Conservation (phyloP, 2,329 filamentous ascomycete species). For the Fusarium sp. region DNA sequence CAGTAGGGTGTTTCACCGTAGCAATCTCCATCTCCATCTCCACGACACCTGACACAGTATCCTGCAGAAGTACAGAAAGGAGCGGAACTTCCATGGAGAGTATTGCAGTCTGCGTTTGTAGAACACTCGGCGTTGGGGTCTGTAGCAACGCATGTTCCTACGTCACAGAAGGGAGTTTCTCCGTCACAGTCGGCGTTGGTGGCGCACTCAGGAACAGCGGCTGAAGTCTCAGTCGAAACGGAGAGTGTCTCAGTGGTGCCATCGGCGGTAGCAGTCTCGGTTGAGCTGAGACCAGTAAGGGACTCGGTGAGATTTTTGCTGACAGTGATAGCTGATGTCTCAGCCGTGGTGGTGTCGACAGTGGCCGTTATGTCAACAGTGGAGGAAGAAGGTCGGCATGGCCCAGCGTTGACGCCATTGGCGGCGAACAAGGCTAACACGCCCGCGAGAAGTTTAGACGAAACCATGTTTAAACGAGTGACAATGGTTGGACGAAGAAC, state of each 20-base stretch:
- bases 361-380: neutral
- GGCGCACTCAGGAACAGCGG: neutral
- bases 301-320: neutral
- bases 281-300: neutral
- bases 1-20: too few relatives aligned
- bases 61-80: too few relatives aligned
- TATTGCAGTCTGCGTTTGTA: too few relatives aligned
- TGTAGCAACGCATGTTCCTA: too few relatives aligned
- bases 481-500: too few relatives aligned
- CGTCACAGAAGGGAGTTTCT: neutral
- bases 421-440: neutral
- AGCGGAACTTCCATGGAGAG: too few relatives aligned
- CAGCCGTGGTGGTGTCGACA: neutral
- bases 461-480: too few relatives aligned
- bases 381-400: neutral
- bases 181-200: too few relatives aligned
- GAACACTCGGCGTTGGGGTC: too few relatives aligned
- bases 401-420: neutral
- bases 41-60: too few relatives aligned
- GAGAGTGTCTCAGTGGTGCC: neutral
- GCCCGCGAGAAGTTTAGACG: too few relatives aligned
- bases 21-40: too few relatives aligned
- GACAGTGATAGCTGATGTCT: neutral
- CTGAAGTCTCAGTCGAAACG: neutral
- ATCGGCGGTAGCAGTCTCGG: neutral